Percentiles rank a stretch among this genome's conserved stretches.
phyloP scores from a whole-genome alignment of 345 rosid species.

The Linum usitatissimum region DNA sequence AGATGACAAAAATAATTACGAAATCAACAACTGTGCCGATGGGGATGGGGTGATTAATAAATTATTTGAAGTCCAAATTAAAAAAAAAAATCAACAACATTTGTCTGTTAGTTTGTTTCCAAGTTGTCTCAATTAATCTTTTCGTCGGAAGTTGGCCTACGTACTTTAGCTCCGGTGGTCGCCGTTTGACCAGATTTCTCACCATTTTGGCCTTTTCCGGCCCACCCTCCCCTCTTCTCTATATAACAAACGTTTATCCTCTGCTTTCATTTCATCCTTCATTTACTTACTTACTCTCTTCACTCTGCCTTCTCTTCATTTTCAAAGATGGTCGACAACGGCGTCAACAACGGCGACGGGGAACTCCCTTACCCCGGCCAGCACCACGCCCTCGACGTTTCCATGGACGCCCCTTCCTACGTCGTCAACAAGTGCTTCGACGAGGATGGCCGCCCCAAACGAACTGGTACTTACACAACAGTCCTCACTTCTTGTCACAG shows the following conservation, averaged over 20 bases:
- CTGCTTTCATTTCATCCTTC: not conserved
- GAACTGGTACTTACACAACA: slow-evolving; percentile 41
- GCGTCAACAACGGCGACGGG: not conserved
- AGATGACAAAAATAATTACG: too few relatives aligned
- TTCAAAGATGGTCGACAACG: slow-evolving; percentile 1
- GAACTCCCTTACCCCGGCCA: not conserved
- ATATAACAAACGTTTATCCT: not conserved
- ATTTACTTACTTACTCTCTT: not conserved
- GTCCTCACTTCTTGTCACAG: not conserved
- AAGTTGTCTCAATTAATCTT: too few relatives aligned
- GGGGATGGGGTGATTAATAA: too few relatives aligned
- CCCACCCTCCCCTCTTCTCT: not conserved
- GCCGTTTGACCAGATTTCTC: not conserved
- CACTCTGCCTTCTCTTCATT: not conserved
- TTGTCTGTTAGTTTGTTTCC: too few relatives aligned
- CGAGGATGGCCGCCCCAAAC: slow-evolving; percentile 59
- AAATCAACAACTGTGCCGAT: too few relatives aligned
- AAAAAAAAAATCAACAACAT: too few relatives aligned
- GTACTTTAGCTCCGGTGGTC: not conserved
- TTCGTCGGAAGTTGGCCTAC: too few relatives aligned
- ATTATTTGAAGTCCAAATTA: too few relatives aligned
- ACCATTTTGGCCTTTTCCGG: not conserved
- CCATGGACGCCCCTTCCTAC: slow-evolving; percentile 29
- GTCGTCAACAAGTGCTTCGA: slow-evolving; percentile 51
- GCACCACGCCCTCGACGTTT: slow-evolving; percentile 16